These are phyloP conservation scores for Misopates orontium DNA, from an alignment of 257 asterid genomes.

Conservation along the genomic window DNA sequence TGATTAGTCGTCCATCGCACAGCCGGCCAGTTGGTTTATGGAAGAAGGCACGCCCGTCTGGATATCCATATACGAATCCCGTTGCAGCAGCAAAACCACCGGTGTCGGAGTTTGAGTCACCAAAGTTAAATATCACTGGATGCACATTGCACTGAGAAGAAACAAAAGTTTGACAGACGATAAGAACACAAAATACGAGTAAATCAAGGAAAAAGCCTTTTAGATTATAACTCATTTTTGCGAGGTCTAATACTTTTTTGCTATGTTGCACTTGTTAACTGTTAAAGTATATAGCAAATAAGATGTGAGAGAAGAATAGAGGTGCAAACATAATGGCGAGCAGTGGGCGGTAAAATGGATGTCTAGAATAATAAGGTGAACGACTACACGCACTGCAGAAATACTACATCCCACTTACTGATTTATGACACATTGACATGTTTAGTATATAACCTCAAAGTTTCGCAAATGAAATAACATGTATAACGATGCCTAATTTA, in stretches of 20 bases:
- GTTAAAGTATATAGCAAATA: no score
- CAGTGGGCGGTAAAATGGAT: slow-evolving; percentile 18
- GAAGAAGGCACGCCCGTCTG: slow-evolving; percentile 40
- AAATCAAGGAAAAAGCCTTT: no score
- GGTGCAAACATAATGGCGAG: slow-evolving; percentile 12
- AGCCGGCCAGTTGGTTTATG: slow-evolving; percentile 36
- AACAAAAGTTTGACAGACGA: slow-evolving; percentile 17
- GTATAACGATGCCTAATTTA: no score
- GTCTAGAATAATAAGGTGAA: slow-evolving; percentile 24
- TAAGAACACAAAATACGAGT: background rate
- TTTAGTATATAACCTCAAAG: no score
- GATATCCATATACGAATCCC: slow-evolving; percentile 41
- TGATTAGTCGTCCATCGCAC: slow-evolving; percentile 35
- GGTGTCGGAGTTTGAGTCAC: slow-evolving; percentile 57
- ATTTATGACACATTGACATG: no score
- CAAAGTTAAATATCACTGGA: slow-evolving; percentile 49
- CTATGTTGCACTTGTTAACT: no score
- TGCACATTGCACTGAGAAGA: slow-evolving; percentile 39
- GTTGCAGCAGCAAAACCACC: slow-evolving; percentile 41
- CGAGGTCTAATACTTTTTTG: no score
- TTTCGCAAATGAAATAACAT: no score
- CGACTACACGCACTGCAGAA: background rate
- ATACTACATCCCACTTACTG: background rate
- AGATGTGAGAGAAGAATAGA: no score
- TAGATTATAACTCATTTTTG: no score